phyloP scores from a whole-genome alignment of 495 filamentous ascomycete genomes.

The Neurospora tetrasperma region DNA sequence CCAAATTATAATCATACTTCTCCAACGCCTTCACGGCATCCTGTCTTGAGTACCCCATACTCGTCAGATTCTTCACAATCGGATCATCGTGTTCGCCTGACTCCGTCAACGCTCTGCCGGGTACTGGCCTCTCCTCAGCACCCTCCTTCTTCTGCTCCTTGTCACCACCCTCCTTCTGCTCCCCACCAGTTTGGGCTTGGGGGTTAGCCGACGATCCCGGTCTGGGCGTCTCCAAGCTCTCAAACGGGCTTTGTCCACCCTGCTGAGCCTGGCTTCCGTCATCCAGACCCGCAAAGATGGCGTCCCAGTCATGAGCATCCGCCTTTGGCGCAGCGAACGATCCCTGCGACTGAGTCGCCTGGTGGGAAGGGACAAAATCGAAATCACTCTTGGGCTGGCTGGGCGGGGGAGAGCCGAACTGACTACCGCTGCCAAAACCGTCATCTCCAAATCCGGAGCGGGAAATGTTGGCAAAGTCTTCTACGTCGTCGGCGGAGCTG shows the following conservation, averaged over 20 bases:
- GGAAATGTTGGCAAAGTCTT: conserved; percentile 58
- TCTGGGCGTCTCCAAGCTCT: neutral
- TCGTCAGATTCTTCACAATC: conserved; percentile 79
- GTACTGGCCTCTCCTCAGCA: conserved; percentile 29
- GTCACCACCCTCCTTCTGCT: neutral
- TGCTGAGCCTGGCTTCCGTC: conserved; percentile 20
- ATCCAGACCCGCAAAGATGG: conserved; percentile 78
- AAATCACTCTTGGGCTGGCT: conserved; percentile 44
- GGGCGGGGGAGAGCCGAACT: conserved; percentile 28
- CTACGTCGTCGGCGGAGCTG: conserved; percentile 55
- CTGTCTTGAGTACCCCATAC: conserved; percentile 78
- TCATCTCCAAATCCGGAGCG: conserved; percentile 49
- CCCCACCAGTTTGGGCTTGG: neutral
- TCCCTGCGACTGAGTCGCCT: neutral
- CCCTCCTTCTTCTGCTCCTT: conserved; percentile 13
- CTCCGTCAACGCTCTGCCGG: conserved; percentile 59
- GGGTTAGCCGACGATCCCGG: neutral
- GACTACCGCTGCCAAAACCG: conserved; percentile 45
- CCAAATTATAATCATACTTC: conserved; percentile 90
- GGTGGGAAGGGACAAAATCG: conserved; percentile 28
- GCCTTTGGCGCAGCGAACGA: conserved; percentile 13
- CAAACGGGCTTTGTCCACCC: neutral
- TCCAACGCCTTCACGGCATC: conserved; percentile 79
- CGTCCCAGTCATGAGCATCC: conserved; percentile 80
- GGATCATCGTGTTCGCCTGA: conserved; percentile 80